Conservation (phyloP, 106 monocot species). For the Apostasia ramifera region DNA sequence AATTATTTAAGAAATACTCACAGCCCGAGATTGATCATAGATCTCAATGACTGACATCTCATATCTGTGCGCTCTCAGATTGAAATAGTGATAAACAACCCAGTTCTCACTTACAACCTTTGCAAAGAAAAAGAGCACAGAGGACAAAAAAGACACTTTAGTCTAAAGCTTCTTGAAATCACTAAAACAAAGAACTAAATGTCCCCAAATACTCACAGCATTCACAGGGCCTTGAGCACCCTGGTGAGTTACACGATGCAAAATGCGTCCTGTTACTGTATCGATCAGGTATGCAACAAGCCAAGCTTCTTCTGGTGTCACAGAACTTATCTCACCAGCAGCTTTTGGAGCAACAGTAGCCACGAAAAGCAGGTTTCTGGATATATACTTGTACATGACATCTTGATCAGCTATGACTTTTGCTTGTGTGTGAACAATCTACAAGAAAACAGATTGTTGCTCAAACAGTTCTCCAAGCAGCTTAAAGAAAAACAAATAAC, state of each 20-base stretch:
- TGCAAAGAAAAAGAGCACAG: slow-evolving; percentile 7
- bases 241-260: slow-evolving; percentile 86
- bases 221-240: slow-evolving; percentile 94
- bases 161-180: slow-evolving; percentile 5
- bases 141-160: not conserved
- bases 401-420: slow-evolving; percentile 83
- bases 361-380: slow-evolving; percentile 78
- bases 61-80: slow-evolving; percentile 95
- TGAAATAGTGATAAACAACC: slow-evolving; percentile 99
- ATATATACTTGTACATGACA: slow-evolving; percentile 94
- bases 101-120: slow-evolving; percentile 97
- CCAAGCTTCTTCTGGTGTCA: slow-evolving; percentile 81
- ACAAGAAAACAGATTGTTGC: slow-evolving; percentile 9
- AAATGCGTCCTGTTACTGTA: slow-evolving; percentile 77
- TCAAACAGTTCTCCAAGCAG: not conserved
- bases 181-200: not conserved
- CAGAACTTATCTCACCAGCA: slow-evolving; percentile 77
- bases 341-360: slow-evolving; percentile 85
- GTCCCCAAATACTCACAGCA: slow-evolving; percentile 56
- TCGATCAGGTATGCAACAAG: slow-evolving; percentile 91
- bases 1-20: slow-evolving; percentile 22
- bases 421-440: slow-evolving; percentile 99
- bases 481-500: no score
- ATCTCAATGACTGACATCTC: slow-evolving; percentile 99
- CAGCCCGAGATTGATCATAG: slow-evolving; percentile 94